Evolutionary conservation across 805 yeast genomes (phyloP), one percentile per base, ranked within the genome.

Genomic region (Ogataea nakhonphanomensis): DNA sequence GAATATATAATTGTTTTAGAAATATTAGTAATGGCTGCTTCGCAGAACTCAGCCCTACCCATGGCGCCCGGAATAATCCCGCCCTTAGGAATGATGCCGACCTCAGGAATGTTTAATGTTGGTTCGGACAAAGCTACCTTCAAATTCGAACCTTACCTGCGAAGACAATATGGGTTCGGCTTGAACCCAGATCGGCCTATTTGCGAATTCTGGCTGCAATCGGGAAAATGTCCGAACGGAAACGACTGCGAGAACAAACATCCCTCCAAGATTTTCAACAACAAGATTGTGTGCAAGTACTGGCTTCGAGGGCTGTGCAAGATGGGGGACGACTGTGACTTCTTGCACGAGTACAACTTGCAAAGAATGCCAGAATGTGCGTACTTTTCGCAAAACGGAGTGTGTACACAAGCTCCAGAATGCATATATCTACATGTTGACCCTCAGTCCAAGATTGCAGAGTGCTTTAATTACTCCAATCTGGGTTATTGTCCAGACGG

Each of bases 261-360:
- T 64, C 25, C 75, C 78, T 37, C 79, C 76, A 37, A 74, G 73
- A 57, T 60, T 33, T 79, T 77, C 55, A 70, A 74, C 38, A 82
- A 82, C 60, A 82, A 84, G 60, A 87, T 93, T 39, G 99, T 93
- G 4, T 93, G 99, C 62, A 91, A 93, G 71, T 97, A 93, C 69
- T 93, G 99, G 99, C 76, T 93, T 25, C 76, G 97, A 50, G 99
- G 99, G 0, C 74, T 93, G 25, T 93, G 99, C 65, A 93, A 93
- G 66, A 91, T 91, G 69, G 95, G 95, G 36, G 95, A 89, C 52
- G 87, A 86, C 50, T 93, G 99, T 64, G 99, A 93, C 67, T 93
- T 87, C 55, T 66, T 93, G 32, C 99, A 93, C 64, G 99, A 93
- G 59, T 90, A 90, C 58, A 91, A 93, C 57, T 66, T 93, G 53